Conservation (phyloP, 768 basidiomycete genomes). For the Termitomyces sp. region DNA sequence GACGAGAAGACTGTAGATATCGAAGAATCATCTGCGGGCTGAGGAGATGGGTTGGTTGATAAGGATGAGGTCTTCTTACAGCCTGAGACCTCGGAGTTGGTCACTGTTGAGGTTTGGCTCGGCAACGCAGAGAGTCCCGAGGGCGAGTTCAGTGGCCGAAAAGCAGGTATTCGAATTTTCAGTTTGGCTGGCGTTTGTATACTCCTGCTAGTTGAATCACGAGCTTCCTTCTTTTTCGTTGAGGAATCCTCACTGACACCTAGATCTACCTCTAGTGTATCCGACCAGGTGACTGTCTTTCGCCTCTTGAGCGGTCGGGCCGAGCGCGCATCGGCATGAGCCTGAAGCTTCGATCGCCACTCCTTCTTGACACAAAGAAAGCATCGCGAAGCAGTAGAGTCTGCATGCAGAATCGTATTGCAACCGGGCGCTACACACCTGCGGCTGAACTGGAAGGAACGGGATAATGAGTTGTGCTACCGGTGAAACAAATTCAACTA, state of each 20-base stretch:
- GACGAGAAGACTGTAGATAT: background rate
- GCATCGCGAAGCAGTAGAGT: slow-evolving; percentile 10
- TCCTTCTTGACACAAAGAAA: slow-evolving; percentile 10
- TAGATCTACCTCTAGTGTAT: slow-evolving; percentile 10
- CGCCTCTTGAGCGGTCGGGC: slow-evolving; percentile 7
- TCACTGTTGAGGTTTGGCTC: background rate
- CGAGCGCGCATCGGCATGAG: background rate
- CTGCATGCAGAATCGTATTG: background rate
- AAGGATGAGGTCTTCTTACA: no score
- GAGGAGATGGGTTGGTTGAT: background rate
- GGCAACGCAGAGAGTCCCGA: background rate
- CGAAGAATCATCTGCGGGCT: background rate
- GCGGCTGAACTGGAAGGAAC: background rate
- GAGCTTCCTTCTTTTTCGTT: background rate
- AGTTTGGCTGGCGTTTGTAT: background rate
- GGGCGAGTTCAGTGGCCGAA: background rate
- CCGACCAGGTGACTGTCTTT: slow-evolving; percentile 31
- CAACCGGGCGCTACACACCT: slow-evolving; percentile 12
- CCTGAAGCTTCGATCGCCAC: slow-evolving; percentile 11
- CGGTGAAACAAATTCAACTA: background rate
- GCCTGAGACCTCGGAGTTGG: background rate
- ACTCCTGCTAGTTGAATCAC: background rate
- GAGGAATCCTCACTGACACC: background rate
- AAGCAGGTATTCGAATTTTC: slow-evolving; percentile 5
- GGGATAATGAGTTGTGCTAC: background rate